Evolutionary conservation across 768 basidiomycete genomes (phyloP).

Genomic region (Boletus pseudo-olivaceus): DNA sequence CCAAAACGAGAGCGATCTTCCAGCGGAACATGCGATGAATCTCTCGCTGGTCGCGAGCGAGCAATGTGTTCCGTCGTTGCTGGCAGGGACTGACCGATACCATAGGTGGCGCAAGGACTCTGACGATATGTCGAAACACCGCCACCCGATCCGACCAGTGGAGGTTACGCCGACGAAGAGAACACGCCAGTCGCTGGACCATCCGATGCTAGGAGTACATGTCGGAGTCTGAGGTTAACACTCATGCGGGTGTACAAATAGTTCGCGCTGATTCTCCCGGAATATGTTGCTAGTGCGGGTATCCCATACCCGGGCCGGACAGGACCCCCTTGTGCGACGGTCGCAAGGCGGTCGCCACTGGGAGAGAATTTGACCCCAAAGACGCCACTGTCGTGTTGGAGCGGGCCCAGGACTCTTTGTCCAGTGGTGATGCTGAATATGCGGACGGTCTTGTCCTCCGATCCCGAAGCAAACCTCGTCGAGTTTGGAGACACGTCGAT

Average conservation of each 20-base stretch:
- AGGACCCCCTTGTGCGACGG: not conserved
- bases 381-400: not conserved
- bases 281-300: not conserved
- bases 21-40: not conserved
- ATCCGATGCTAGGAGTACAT: not conserved
- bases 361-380: conserved; percentile 9
- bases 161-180: not conserved
- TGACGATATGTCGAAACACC: not conserved
- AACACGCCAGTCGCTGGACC: not conserved
- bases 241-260: too few species aligned
- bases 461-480: conserved; percentile 6
- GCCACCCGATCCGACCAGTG: fast-evolving
- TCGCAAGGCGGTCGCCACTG: not conserved
- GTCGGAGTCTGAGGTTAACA: too few species aligned
- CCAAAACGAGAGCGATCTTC: not conserved
- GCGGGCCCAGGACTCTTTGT: not conserved
- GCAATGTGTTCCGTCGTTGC: not conserved
- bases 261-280: not conserved
- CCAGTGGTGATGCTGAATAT: conserved; percentile 7
- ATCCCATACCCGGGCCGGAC: conserved; percentile 8
- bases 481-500: conserved; percentile 12
- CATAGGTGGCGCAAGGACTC: too few species aligned
- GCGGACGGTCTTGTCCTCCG: conserved; percentile 4
- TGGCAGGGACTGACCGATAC: not conserved
- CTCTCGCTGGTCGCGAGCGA: not conserved